A percentile compares a stretch with the other conserved stretches of the same genome.
Evolutionary conservation across 2,329 filamentous ascomycete genomes (phyloP).

Genomic region (Trichoderma sp.): DNA sequence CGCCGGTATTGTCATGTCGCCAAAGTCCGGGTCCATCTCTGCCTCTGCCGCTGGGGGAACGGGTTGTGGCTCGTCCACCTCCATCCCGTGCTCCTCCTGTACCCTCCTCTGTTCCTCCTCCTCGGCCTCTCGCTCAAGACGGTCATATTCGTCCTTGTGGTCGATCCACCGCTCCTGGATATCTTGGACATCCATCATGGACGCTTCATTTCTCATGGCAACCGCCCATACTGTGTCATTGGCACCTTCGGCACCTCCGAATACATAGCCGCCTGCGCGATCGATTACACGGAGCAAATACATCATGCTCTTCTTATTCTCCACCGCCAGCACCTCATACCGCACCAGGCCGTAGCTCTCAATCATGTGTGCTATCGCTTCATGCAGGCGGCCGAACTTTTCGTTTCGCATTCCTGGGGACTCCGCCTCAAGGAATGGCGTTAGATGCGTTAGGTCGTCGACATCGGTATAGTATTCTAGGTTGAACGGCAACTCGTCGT

Average conservation of each 20-base stretch:
- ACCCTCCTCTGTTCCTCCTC: slow-evolving; percentile 72
- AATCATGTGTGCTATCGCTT: slow-evolving; percentile 81
- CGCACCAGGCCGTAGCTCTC: slow-evolving; percentile 86
- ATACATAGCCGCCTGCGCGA: slow-evolving; percentile 87
- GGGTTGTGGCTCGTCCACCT: slow-evolving; percentile 31
- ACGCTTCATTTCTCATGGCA: slow-evolving; percentile 76
- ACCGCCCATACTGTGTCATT: slow-evolving; percentile 98
- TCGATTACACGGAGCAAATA: slow-evolving; percentile 85
- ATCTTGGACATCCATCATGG: slow-evolving; percentile 77
- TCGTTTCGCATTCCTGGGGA: slow-evolving; percentile 64
- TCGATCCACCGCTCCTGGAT: slow-evolving; percentile 97
- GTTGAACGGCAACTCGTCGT: slow-evolving; percentile 87
- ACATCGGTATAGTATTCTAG: slow-evolving; percentile 98
- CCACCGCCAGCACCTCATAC: slow-evolving; percentile 91
- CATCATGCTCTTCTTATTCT: slow-evolving; percentile 98
- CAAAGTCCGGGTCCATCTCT: slow-evolving; percentile 47
- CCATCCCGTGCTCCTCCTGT: slow-evolving; percentile 39
- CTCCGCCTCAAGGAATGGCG: slow-evolving; percentile 77
- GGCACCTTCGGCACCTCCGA: slow-evolving; percentile 83
- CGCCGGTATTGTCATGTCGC: slow-evolving; percentile 50
- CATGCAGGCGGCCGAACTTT: slow-evolving; percentile 83
- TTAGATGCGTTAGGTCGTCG: slow-evolving; percentile 82
- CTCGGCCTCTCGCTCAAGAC: slow-evolving; percentile 69
- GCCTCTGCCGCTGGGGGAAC: slow-evolving; percentile 25
- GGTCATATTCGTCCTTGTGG: slow-evolving; percentile 82